phyloP scores from a whole-genome alignment of 2,329 filamentous ascomycete species.

The Arthrobotrys entomopaga region DNA sequence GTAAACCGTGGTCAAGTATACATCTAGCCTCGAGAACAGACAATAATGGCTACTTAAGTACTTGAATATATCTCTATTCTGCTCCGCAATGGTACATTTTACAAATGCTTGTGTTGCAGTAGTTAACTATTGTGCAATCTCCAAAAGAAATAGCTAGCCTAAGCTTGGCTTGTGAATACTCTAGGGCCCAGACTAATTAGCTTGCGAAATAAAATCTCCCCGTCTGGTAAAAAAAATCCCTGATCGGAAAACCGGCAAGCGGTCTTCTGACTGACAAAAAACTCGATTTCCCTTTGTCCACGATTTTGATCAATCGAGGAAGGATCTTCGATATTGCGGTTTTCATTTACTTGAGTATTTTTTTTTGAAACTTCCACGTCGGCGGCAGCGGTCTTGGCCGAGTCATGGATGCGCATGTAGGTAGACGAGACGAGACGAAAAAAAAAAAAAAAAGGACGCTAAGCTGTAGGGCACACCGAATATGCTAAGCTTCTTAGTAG shows the following conservation, averaged over 20 bases:
- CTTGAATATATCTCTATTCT: no score
- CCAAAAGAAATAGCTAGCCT: no score
- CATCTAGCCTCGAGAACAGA: no score
- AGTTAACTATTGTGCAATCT: no score
- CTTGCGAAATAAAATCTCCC: no score
- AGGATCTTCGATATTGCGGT: conserved; percentile 13
- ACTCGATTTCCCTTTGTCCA: neutral
- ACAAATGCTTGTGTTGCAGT: no score
- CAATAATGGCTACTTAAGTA: no score
- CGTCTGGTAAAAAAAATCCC: neutral
- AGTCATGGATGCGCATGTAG: conserved; percentile 32
- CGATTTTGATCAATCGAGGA: neutral
- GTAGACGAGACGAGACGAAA: conserved; percentile 39
- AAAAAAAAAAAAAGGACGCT: neutral
- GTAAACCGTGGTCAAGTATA: no score
- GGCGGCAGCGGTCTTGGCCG: conserved; percentile 31
- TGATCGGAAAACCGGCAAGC: conserved; percentile 7
- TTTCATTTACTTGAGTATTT: no score
- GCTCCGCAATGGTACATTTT: no score
- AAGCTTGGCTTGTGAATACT: no score
- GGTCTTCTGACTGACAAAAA: neutral
- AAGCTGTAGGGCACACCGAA: conserved; percentile 31
- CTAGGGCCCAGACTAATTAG: no score
- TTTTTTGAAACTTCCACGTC: conserved; percentile 14
- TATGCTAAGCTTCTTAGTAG: neutral